Base-by-base conservation (phyloP, 192 early-diverging fungal species). In the Coemansia sp. region DNA sequence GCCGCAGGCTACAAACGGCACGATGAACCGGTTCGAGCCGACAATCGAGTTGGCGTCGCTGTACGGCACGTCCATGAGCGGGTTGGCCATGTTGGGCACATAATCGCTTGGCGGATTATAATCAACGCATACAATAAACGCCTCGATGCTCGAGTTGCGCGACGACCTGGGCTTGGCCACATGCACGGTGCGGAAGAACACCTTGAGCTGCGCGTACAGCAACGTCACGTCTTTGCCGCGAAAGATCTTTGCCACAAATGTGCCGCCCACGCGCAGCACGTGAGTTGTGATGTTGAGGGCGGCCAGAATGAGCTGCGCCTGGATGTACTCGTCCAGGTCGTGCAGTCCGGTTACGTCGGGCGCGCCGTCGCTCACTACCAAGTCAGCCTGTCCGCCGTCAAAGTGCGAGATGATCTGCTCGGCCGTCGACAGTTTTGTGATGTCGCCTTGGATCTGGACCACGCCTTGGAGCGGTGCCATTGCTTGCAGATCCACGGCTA, bases 301-400 rank as follows among this genome's bases (percentile, higher is more conserved):
- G 1, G 96, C 94, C 47, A 99, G 82, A 48, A 98, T 79, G 9
- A 99, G 85, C 74, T 99, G 96, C 7, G 96, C 94, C 66, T 99
- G 97, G 67, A 98, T 94, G 72, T 96, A 99, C 80, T 99, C 97
- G 83, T 99, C 97, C 86, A 98, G 93, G 65, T 98, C 97, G 73
- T 98, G 95, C 32, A 97, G 84, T 19, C 97, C 97, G 11, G 95
- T 99, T 19, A 99, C 94, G 72, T 96, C 94, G 17, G 94, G 93
- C 15, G 94, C 94, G 60, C 95, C 95, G 75, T 96, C 95, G 82
- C 95, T 94, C 49, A 99, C 88, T 25, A 98, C 95, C 68, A 98
- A 78, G 67, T 98, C 95, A 1, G 95, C 93, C 76, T 88, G 79
- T 55, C 87, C 79, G 24, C 93, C 93, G 39, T 94, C 90, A 79